Evolutionary conservation across 805 yeast species (phyloP), one percentile per base, ranked within the genome.

Genomic region (Yarrowia phangngaensis): DNA sequence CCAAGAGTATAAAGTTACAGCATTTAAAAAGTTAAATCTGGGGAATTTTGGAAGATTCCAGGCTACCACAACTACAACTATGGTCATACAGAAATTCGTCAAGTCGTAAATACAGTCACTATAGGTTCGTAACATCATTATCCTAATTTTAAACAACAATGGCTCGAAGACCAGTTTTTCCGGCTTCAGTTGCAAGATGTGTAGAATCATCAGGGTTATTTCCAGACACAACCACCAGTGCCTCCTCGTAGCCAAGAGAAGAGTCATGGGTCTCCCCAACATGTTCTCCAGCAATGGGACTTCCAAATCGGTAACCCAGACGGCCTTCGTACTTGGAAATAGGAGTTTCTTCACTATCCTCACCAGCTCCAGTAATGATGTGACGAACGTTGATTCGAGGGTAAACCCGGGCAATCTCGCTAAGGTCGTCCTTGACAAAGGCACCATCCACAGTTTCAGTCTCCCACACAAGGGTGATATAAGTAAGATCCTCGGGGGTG

Each of bases 61-160:
- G n/a, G n/a, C n/a, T n/a, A n/a, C n/a, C n/a, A n/a, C n/a, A n/a
- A n/a, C n/a, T n/a, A n/a, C n/a, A n/a, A n/a, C n/a, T n/a, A n/a
- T n/a, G n/a, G n/a, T n/a, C n/a, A n/a, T n/a, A n/a, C n/a, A n/a
- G n/a, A n/a, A n/a, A n/a, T n/a, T n/a, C n/a, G n/a, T n/a, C n/a
- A n/a, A n/a, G n/a, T n/a, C n/a, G n/a, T n/a, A n/a, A n/a, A n/a
- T n/a, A n/a, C n/a, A n/a, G n/a, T n/a, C n/a, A n/a, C n/a, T n/a
- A n/a, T n/a, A n/a, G n/a, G n/a, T n/a, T n/a, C n/a, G n/a, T n/a
- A n/a, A n/a, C n/a, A n/a, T n/a, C n/a, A n/a, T n/a, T n/a, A n/a
- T n/a, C n/a, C n/a, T n/a, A n/a, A n/a, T n/a, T n/a, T 9, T 38
- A 38, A n/a, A 38, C 35, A 22, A 29, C 48, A 41, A 41, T 41